Evolutionary conservation across 345 rosid genomes (phyloP).

Genomic region (Citrus sp.): DNA sequence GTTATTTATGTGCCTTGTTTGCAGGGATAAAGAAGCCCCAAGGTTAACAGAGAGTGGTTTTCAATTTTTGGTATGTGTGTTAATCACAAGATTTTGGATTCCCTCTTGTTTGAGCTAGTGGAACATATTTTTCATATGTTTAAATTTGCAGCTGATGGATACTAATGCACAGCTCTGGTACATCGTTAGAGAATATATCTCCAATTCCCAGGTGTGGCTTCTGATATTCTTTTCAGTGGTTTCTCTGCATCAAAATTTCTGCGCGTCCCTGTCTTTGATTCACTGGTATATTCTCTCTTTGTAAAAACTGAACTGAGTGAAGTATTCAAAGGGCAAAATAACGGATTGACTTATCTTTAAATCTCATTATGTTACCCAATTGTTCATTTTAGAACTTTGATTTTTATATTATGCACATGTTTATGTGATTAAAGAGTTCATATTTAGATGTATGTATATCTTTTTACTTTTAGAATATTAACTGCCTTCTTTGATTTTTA

Average conservation of each 20-base stretch:
- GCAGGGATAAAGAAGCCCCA: conserved; percentile 52
- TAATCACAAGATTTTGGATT: conserved; percentile 21
- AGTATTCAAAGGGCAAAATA: not conserved
- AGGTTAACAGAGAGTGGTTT: conserved; percentile 91
- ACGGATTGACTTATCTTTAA: not conserved
- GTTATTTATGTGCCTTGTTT: conserved; percentile 15
- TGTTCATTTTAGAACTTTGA: not conserved
- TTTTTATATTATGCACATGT: not conserved
- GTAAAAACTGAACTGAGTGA: not conserved
- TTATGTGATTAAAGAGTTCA: not conserved
- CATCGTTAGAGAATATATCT: conserved; percentile 90
- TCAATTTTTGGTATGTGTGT: conserved; percentile 82
- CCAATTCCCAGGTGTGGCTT: conserved; percentile 78
- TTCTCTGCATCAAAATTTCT: conserved; percentile 6
- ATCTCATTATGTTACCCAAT: not conserved
- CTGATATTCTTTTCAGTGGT: conserved; percentile 16
- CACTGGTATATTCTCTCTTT: not conserved
- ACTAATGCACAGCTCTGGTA: conserved; percentile 99
- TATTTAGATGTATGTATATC: not conserved
- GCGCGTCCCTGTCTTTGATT: not conserved
- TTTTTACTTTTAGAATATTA: not conserved
- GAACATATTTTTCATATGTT: conserved; percentile 18
- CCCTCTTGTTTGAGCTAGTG: conserved; percentile 12
- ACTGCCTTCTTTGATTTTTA: not conserved
- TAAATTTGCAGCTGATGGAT: conserved; percentile 79